Base-by-base conservation (phyloP, 1,284 basidiomycete species). In the Marasmius fiardii region DNA sequence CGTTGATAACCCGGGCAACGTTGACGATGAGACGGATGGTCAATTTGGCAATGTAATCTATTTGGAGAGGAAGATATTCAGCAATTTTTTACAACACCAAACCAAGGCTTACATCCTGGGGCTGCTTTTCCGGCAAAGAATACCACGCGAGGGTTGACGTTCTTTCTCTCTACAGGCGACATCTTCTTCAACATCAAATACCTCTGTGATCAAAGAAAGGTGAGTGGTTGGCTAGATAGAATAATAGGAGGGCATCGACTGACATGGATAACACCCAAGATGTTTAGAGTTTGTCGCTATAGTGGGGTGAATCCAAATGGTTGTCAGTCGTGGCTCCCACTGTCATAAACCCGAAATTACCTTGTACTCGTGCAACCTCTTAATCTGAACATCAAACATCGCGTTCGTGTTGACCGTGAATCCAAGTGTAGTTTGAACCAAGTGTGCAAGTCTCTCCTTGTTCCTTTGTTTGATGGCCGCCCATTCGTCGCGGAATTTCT, bases 11-110 rank as follows among this genome's bases (percentile, higher is more conserved):
- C 55, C 87, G 85, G 31, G 90, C 87, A 57, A 93, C 92, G 63
- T 93, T 93, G 64, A 94, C 88, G 68, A 95, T 94, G 53, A 95
- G 83, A 50, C 91, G 89, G 62, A 95, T 95, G n/a, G 92, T 93
- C 66, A 90, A 76, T 71, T 91, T 93, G 43, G 90, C 85, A 62
- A 91, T 86, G 73, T 90, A 87, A 67, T 90, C 83, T 88, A 52
- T 21, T 24, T 21, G 24, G 44, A 11, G n/a, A n/a, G n/a, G n/a
- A n/a, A n/a, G n/a, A 50, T 45, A 21, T 33, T 58, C n/a, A 60
- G 53, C 51, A 52, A 31, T 31, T 20, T 37, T 21, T 48, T 10
- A 20, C 5, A 28, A 50, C 6, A 24, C 24, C 5, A 12, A 53
- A 16, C 21, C 7, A 20, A 18, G 14, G 75, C 86, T 65, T 66